Percentiles rank a stretch among this genome's conserved stretches.
phyloP scores from a whole-genome alignment of 1,284 basidiomycete species.

The Xerocomus tenax region DNA sequence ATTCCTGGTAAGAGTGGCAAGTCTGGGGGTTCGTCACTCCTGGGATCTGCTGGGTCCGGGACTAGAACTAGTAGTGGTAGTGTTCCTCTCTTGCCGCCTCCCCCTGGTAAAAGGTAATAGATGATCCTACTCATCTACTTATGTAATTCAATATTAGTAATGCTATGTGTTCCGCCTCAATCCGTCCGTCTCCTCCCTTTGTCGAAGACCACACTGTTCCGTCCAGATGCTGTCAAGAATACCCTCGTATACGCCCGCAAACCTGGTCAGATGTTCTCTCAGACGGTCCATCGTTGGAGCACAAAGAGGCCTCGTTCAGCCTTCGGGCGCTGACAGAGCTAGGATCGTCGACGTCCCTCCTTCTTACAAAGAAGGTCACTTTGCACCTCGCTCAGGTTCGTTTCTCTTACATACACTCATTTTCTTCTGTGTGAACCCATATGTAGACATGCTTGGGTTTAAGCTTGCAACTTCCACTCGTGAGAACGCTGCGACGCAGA shows the following conservation, averaged over 20 bases:
- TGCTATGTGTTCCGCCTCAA: conserved; percentile 2
- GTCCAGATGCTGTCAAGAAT: conserved; percentile 31
- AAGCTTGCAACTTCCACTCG: conserved; percentile 66
- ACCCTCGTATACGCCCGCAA: conserved; percentile 12
- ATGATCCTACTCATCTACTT: conserved; percentile 3
- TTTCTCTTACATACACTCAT: conserved; percentile 2
- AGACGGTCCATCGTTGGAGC: conserved; percentile 19
- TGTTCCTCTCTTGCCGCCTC: conserved; percentile 67
- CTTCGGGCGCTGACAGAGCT: conserved; percentile 69
- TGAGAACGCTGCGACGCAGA: conserved; percentile 54
- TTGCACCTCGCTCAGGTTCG: conserved; percentile 64
- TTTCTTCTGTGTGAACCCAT: background rate
- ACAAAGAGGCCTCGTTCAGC: conserved; percentile 56
- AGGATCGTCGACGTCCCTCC: conserved; percentile 71
- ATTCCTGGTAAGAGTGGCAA: conserved; percentile 66
- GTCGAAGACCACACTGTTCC: conserved; percentile 11
- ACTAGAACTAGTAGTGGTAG: conserved; percentile 26
- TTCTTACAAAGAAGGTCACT: conserved; percentile 60
- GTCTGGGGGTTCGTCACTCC: conserved; percentile 25
- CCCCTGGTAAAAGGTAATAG: conserved; percentile 42
- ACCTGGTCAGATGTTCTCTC: conserved; percentile 14
- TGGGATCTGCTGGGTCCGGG: conserved; percentile 31
- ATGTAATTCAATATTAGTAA: conserved; percentile 17
- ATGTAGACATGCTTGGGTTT: conserved; percentile 81
- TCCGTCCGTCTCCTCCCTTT: background rate